phyloP scores from a whole-genome alignment of 1,284 basidiomycete genomes.

The Mycena sp. region DNA sequence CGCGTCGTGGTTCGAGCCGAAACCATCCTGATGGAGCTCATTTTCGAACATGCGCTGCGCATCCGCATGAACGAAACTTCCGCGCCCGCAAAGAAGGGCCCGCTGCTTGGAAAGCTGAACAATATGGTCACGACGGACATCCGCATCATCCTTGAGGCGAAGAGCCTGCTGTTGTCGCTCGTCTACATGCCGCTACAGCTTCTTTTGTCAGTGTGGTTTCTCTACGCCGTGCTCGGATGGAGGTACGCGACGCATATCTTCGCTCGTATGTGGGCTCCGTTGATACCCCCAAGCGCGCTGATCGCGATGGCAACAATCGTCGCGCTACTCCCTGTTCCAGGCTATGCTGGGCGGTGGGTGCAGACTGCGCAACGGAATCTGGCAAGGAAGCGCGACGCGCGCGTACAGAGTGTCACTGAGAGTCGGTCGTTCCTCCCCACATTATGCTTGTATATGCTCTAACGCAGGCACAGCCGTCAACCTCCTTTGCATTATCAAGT shows the following conservation, averaged over 20 bases:
- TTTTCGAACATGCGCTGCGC: slow-evolving; percentile 67
- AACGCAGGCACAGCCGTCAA: slow-evolving; percentile 19
- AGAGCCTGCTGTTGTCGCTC: slow-evolving; percentile 29
- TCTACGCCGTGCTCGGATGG: slow-evolving; percentile 58
- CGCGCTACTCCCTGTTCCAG: slow-evolving; percentile 53
- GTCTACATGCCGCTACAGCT: slow-evolving; percentile 38
- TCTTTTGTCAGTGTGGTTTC: slow-evolving; percentile 51
- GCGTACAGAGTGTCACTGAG: slow-evolving; percentile 31
- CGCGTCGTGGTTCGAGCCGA: slow-evolving; percentile 40
- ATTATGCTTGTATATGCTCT: neutral
- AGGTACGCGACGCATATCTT: slow-evolving; percentile 36
- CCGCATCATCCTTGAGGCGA: slow-evolving; percentile 29
- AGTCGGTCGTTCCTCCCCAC: neutral
- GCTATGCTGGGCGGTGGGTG: slow-evolving; percentile 41
- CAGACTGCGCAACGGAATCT: slow-evolving; percentile 37
- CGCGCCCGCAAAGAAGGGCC: slow-evolving; percentile 33
- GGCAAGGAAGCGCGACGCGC: slow-evolving; percentile 20
- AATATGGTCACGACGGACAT: slow-evolving; percentile 37
- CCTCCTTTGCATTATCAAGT: slow-evolving; percentile 25
- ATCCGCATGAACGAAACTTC: slow-evolving; percentile 58
- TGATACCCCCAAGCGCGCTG: slow-evolving; percentile 44
- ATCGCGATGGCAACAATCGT: slow-evolving; percentile 56
- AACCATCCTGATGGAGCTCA: slow-evolving; percentile 63
- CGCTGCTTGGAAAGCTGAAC: slow-evolving; percentile 33
- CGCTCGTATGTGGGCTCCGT: no score